These are phyloP conservation scores for Sanguinoderma infundibulare DNA, from an alignment of 1,284 basidiomycete species.

Conservation along the genomic window DNA sequence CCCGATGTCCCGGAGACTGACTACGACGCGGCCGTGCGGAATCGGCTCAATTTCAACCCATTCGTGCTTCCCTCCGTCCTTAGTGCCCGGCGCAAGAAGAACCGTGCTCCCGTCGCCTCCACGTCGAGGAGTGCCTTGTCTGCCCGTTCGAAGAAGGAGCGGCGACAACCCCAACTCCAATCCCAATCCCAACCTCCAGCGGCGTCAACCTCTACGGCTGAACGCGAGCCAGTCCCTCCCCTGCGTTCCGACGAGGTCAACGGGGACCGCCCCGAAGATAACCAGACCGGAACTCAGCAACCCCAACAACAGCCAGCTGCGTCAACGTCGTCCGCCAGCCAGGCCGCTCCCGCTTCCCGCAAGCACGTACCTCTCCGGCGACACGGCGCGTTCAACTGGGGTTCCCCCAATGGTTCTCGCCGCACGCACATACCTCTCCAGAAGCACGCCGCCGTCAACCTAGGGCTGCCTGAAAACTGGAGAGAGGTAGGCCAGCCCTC, in stretches of 20 bases:
- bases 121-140: conserved; percentile 2
- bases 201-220: conserved; percentile 9
- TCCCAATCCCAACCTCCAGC: no score
- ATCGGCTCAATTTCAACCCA: background rate
- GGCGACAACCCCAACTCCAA: background rate
- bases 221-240: no score
- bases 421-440: background rate
- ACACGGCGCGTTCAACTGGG: conserved; percentile 9
- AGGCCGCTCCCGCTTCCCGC: background rate
- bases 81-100: background rate
- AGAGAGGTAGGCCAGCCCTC: no score
- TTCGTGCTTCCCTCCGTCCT: background rate
- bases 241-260: no score
- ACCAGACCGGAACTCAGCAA: no score
- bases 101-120: background rate
- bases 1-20: background rate
- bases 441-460: conserved; percentile 1
- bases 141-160: conserved; percentile 2
- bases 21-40: background rate
- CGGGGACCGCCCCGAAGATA: no score
- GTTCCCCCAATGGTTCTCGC: conserved; percentile 7
- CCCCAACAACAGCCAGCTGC: background rate
- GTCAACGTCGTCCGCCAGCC: background rate
- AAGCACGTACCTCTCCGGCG: background rate
- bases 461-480: no score